Evolutionary conservation across 495 filamentous ascomycete species (phyloP), one percentile per base, ranked within the genome.

Genomic region (Penicillium pancosmium): DNA sequence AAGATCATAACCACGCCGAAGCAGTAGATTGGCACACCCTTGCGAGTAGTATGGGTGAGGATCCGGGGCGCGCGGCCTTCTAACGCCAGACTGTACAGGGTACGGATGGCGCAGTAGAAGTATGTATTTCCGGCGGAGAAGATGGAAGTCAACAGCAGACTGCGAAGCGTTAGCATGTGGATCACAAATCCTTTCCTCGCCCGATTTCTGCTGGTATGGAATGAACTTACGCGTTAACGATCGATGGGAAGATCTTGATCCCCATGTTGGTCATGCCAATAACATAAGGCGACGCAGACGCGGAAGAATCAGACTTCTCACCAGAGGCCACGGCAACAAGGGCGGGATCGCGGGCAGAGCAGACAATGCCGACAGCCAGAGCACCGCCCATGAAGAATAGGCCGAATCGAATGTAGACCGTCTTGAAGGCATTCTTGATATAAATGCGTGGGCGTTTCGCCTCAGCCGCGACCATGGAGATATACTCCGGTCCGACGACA

Each of bases 51-150:
- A 50, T 75, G 61, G 56, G 50, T 80, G 43, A 84, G 84, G 59
- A 92, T 64, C n/a, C 67, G 73, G 0, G 91, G 91, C 0, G 91
- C 91, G 43, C 77, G 73, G 41, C 80, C 78, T 43, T 86, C 87
- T 33, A 87, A 78, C 0, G 89, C 87, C 23, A 95, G 78, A 6
- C 87, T 88, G 68, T 91, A 90, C 16, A 96, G 74, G 13, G 84
- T 86, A 40, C 91, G 82, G 51, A 86, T 89, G 5, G 89, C 88
- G 70, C 88, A 91, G 73, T 91, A 96, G 23, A 88, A 85, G 72
- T 92, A 93, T 12, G 87, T 88, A 65, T 94, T 93, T 8, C 91
- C 91, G 6, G 91, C 91, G 2, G 88, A 91, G 73, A 92, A 91
- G 52, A 90, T 89, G 3, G 86, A 84, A 0, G 86, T 91, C 23